phyloP scores from a whole-genome alignment of 2,329 filamentous ascomycete genomes.

The Penicillium sp. region DNA sequence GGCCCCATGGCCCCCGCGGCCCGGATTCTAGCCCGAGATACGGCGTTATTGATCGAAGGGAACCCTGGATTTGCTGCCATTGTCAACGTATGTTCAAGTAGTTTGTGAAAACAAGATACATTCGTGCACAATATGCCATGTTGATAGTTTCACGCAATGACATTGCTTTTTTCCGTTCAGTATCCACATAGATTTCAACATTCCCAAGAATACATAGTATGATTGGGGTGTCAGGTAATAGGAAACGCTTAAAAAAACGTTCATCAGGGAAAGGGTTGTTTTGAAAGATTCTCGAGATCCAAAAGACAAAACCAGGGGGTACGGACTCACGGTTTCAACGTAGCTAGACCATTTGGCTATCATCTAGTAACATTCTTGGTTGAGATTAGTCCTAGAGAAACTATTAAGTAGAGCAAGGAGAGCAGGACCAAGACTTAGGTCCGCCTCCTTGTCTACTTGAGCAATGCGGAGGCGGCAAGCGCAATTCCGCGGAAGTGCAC shows the following conservation, averaged over 20 bases:
- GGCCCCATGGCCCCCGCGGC: neutral
- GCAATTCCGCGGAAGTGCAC: neutral
- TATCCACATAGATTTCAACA: slow-evolving; percentile 12
- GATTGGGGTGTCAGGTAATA: slow-evolving; percentile 11
- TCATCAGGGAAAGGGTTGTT: slow-evolving; percentile 4
- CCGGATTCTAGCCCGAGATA: neutral
- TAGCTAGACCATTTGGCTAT: neutral
- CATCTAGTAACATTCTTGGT: neutral
- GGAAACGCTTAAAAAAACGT: slow-evolving; percentile 11
- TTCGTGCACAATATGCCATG: neutral
- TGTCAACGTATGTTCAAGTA: neutral
- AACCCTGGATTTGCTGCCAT: neutral
- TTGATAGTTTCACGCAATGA: neutral
- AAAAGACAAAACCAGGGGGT: neutral
- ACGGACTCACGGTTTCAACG: slow-evolving; percentile 1
- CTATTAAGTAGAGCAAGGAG: neutral
- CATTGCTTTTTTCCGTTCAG: slow-evolving; percentile 2
- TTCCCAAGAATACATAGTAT: slow-evolving; percentile 3
- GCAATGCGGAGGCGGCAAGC: neutral
- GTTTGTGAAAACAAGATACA: neutral
- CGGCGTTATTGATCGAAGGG: neutral
- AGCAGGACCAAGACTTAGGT: neutral
- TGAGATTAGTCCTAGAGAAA: neutral
- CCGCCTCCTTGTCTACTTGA: neutral
- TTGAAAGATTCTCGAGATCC: neutral